Evolutionary conservation across 108 stramenopile species (phyloP).

Genomic region (Schizochytrium sp.): DNA sequence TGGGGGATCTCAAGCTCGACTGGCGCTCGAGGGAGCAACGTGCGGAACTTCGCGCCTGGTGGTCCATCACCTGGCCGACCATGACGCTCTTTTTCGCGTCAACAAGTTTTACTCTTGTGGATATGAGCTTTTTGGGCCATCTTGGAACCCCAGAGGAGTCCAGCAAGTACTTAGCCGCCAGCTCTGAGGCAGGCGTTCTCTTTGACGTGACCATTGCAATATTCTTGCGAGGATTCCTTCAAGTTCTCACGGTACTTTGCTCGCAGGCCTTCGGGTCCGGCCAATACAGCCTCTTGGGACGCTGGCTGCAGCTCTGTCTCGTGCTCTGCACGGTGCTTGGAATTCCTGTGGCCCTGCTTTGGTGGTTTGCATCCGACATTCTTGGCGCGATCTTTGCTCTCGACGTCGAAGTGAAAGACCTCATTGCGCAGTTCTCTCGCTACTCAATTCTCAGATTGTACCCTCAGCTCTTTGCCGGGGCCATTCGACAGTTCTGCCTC

Average conservation of each 20-base stretch:
- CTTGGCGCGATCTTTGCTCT: not conserved
- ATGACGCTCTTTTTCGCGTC: not conserved
- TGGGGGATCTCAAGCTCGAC: not conserved
- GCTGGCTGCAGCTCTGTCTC: not conserved
- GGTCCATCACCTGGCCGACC: not conserved
- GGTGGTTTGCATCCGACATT: not conserved
- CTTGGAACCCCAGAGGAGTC: not conserved
- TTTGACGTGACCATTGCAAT: slow-evolving; percentile 5
- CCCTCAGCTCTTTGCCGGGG: not conserved
- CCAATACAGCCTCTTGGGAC: not conserved
- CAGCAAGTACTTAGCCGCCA: not conserved
- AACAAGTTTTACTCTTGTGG: not conserved
- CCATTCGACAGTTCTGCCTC: not conserved
- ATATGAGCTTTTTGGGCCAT: not conserved
- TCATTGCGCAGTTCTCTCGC: not conserved
- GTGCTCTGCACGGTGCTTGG: not conserved
- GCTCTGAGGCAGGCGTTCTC: not conserved
- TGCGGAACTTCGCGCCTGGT: not conserved
- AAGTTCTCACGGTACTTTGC: not conserved
- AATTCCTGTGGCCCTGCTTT: not conserved
- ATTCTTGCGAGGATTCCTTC: not conserved
- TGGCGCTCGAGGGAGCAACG: not conserved
- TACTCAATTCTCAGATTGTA: not conserved
- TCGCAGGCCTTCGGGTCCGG: not conserved
- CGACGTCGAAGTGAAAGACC: not conserved